Conservation (phyloP, 768 basidiomycete species). For the Hysterangium stoloniferum region DNA sequence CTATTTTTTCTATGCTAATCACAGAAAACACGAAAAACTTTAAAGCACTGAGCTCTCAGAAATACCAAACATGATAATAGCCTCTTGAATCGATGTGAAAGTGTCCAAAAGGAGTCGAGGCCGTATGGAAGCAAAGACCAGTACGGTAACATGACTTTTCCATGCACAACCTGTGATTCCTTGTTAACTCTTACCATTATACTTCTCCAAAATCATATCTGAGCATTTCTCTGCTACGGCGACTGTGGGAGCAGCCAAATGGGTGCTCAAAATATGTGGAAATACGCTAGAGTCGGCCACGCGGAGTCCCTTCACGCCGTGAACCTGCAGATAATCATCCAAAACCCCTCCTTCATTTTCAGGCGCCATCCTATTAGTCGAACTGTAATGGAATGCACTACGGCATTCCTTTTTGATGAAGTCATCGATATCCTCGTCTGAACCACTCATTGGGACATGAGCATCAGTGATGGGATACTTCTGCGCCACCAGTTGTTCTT, state of each 20-base stretch:
- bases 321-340: slow-evolving; percentile 35
- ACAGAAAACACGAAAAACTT: too few relatives aligned
- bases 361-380: slow-evolving; percentile 32
- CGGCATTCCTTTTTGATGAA: slow-evolving; percentile 21
- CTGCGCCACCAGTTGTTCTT: slow-evolving; percentile 15
- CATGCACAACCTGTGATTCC: too few relatives aligned
- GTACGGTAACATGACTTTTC: too few relatives aligned
- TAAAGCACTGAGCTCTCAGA: too few relatives aligned
- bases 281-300: slow-evolving; percentile 29
- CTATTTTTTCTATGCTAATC: too few relatives aligned
- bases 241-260: slow-evolving; percentile 28
- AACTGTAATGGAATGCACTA: slow-evolving; percentile 30
- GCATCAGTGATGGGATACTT: slow-evolving; percentile 23
- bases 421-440: slow-evolving; percentile 25
- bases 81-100: too few relatives aligned
- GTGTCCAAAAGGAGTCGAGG: too few relatives aligned
- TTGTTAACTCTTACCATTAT: too few relatives aligned
- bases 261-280: slow-evolving; percentile 24
- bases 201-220: too few relatives aligned
- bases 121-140: too few relatives aligned
- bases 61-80: too few relatives aligned
- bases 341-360: slow-evolving; percentile 32
- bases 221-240: too few relatives aligned
- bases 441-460: slow-evolving; percentile 21
- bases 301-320: slow-evolving; percentile 37